Evolutionary conservation across 2,329 filamentous ascomycete species (phyloP).

Genomic region (Davidsoniella eucalypti): DNA sequence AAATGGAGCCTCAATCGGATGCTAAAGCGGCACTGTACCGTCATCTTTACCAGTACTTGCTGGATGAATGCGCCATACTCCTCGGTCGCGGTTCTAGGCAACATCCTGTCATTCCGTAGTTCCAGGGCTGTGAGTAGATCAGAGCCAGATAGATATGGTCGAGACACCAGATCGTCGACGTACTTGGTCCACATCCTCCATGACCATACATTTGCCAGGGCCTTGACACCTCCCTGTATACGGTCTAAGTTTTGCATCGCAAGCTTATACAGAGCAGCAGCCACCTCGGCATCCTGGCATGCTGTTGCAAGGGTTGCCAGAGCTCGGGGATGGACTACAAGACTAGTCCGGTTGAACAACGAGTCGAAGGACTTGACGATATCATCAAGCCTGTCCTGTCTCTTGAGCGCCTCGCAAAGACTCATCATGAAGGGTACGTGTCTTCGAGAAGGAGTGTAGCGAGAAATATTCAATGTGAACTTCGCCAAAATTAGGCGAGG

Average conservation of each 20-base stretch:
- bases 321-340: constrained; percentile 1
- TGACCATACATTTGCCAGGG: constrained; percentile 16
- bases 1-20: constrained; percentile 16
- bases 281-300: constrained; percentile 17
- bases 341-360: constrained; percentile 1
- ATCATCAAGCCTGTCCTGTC: constrained; percentile 12
- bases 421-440: constrained; percentile 12
- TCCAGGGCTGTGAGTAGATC: constrained; percentile 8
- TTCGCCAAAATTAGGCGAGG: constrained; percentile 6
- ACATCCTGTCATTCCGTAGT: not conserved
- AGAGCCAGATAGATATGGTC: not conserved
- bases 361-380: constrained; percentile 13
- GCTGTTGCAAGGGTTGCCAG: constrained; percentile 12
- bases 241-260: constrained; percentile 3
- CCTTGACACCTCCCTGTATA: constrained; percentile 5
- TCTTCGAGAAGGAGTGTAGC: constrained; percentile 4
- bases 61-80: constrained; percentile 9
- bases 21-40: constrained; percentile 16
- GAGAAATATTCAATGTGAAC: constrained; percentile 4
- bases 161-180: constrained; percentile 19
- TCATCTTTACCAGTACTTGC: constrained; percentile 1
- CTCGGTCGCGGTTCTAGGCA: constrained; percentile 1
- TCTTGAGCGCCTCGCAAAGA: constrained; percentile 13
- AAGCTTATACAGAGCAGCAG: constrained; percentile 16
- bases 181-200: constrained; percentile 22